Conservation (phyloP, 208 protist species). For the Trypanosomatidae sp. region DNA sequence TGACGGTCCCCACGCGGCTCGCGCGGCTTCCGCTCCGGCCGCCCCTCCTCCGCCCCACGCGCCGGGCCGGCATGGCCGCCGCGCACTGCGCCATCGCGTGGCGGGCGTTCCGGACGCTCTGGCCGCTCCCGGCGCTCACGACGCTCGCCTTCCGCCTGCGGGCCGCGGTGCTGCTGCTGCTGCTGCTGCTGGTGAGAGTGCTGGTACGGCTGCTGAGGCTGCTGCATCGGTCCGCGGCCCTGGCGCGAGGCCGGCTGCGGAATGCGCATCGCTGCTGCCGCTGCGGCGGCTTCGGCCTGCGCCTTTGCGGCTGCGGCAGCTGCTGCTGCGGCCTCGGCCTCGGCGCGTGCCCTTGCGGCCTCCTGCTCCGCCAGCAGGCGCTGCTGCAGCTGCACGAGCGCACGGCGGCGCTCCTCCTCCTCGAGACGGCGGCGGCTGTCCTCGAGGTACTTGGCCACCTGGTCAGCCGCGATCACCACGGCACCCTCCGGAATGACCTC, state of each 20-base stretch:
- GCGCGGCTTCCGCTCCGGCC: slow-evolving; percentile 15
- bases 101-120: no score
- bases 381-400: slow-evolving; percentile 34
- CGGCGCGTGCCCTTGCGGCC: no score
- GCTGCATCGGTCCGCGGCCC: slow-evolving; percentile 1
- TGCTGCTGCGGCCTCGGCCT: no score
- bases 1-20: slow-evolving; percentile 14
- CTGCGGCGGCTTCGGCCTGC: slow-evolving; percentile 2
- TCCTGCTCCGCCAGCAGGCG: slow-evolving; percentile 29
- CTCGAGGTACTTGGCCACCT: slow-evolving; percentile 59
- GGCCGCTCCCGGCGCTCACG: slow-evolving; percentile 22
- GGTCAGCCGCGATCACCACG: slow-evolving; percentile 58
- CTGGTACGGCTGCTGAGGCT: slow-evolving; percentile 8
- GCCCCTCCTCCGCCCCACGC: background rate
- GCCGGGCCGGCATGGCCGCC: slow-evolving; percentile 16
- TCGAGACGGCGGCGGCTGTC: slow-evolving; percentile 22
- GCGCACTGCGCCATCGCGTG: no score
- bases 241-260: slow-evolving; percentile 8
- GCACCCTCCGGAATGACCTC: slow-evolving; percentile 69
- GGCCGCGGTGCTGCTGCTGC: slow-evolving; percentile 1
- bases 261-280: slow-evolving; percentile 10
- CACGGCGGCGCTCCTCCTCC: slow-evolving; percentile 38
- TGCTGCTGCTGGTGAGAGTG: slow-evolving; percentile 16
- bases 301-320: slow-evolving; percentile 16
- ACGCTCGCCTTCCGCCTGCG: slow-evolving; percentile 19